phyloP scores from a whole-genome alignment of 106 monocot genomes.

The Dioscorea zingiberensis region DNA sequence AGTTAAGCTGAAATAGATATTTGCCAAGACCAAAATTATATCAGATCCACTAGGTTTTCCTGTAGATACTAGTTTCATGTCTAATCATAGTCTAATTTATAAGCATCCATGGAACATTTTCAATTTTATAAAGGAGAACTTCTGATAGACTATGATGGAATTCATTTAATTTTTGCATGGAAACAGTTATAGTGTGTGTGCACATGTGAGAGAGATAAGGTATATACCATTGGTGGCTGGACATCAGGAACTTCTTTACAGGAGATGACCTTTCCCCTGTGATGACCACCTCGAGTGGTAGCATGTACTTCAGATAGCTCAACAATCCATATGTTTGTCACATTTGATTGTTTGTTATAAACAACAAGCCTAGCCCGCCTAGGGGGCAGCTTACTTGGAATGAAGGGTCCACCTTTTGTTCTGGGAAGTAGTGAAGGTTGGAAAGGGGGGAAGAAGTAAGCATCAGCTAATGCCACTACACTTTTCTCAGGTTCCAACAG shows the following conservation, averaged over 20 bases:
- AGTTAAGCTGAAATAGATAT: too few relatives aligned
- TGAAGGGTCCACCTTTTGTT: slow-evolving; percentile 79
- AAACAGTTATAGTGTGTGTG: too few relatives aligned
- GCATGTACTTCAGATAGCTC: slow-evolving; percentile 93
- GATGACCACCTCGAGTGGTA: slow-evolving; percentile 93
- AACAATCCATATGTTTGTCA: slow-evolving; percentile 88
- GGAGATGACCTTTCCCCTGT: slow-evolving; percentile 85
- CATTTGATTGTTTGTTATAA: slow-evolving; percentile 92
- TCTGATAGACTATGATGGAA: too few relatives aligned
- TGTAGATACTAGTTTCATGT: too few relatives aligned
- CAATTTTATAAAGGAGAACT: too few relatives aligned
- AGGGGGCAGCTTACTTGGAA: slow-evolving; percentile 86
- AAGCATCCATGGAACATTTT: too few relatives aligned
- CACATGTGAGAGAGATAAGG: too few relatives aligned
- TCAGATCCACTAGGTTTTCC: too few relatives aligned
- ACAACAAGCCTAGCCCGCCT: slow-evolving; percentile 88
- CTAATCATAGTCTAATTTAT: too few relatives aligned
- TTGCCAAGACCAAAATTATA: too few relatives aligned
- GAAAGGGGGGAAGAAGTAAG: slow-evolving; percentile 98
- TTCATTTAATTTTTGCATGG: too few relatives aligned
- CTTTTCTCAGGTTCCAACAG: slow-evolving; percentile 82
- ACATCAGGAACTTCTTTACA: slow-evolving; percentile 89
- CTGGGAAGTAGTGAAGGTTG: slow-evolving; percentile 93
- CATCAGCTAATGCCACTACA: slow-evolving; percentile 93
- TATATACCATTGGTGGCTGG: slow-evolving; percentile 92